Conservation (phyloP, 2,329 filamentous ascomycete species). For the Arthrobotrys megalospora region DNA sequence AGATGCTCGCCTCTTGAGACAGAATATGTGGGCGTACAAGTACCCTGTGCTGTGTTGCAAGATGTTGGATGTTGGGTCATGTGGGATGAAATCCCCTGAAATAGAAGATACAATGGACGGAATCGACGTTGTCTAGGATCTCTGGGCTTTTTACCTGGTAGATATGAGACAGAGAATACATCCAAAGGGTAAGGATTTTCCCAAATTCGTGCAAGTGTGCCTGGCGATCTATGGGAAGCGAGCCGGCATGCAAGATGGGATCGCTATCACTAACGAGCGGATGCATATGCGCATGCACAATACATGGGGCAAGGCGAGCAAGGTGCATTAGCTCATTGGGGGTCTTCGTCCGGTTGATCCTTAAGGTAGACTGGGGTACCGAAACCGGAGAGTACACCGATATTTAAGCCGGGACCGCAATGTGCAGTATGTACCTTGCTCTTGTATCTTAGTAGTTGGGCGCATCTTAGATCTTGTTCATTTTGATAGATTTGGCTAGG, state of each 20-base stretch:
- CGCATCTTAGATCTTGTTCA: not conserved
- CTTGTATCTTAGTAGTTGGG: too few relatives aligned
- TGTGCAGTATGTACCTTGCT: not conserved
- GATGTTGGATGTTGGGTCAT: conserved; percentile 47
- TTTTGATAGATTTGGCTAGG: not conserved
- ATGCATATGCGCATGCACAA: not conserved
- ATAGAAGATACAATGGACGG: not conserved
- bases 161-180: not conserved
- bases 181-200: conserved; percentile 32
- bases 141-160: not conserved
- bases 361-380: not conserved
- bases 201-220: conserved; percentile 21
- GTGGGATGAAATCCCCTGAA: conserved; percentile 1
- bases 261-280: not conserved
- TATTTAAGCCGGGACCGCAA: not conserved
- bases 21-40: conserved; percentile 32
- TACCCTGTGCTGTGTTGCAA: conserved; percentile 41
- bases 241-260: conserved; percentile 12
- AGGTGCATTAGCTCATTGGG: not conserved
- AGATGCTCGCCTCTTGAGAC: conserved; percentile 10
- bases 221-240: conserved; percentile 41
- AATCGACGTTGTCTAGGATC: not conserved
- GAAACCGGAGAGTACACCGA: conserved; percentile 8
- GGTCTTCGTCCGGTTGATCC: conserved; percentile 2
- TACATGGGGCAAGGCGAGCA: conserved; percentile 1